phyloP scores from a whole-genome alignment of 83 land plant species.

The Picea engelmannii region DNA sequence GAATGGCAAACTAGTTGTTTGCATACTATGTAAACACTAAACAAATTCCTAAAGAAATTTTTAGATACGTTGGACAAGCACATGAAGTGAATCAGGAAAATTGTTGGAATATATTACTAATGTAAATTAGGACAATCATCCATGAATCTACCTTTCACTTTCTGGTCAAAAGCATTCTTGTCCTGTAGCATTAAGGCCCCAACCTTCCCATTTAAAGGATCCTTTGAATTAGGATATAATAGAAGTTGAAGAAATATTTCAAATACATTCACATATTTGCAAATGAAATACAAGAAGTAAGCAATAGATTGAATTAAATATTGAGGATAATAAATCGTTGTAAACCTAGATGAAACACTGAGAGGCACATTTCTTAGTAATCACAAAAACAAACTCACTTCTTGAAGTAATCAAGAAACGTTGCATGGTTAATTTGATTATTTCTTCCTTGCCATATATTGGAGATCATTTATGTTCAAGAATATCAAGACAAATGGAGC shows the following conservation, averaged over 20 bases:
- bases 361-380: too few species aligned
- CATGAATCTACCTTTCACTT: constrained; percentile 21
- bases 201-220: constrained; percentile 22
- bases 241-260: constrained; percentile 30
- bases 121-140: too few species aligned
- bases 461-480: constrained; percentile 26
- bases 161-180: constrained; percentile 15
- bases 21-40: neutral
- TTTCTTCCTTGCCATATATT: constrained; percentile 16
- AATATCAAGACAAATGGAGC: constrained; percentile 19
- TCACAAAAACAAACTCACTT: too few species aligned
- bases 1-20: neutral
- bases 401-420: too few species aligned
- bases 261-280: constrained; percentile 29
- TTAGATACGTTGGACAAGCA: neutral
- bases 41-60: neutral
- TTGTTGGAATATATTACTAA: too few species aligned
- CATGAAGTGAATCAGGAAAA: too few species aligned
- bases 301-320: too few species aligned
- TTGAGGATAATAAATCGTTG: too few species aligned
- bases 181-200: constrained; percentile 2
- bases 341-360: too few species aligned
- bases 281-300: too few species aligned
- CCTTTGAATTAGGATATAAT: constrained; percentile 21
- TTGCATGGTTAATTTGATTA: too few species aligned